These are phyloP conservation scores for Knufia petricola DNA, from an alignment of 2,329 filamentous ascomycete genomes.

Conservation along the genomic window DNA sequence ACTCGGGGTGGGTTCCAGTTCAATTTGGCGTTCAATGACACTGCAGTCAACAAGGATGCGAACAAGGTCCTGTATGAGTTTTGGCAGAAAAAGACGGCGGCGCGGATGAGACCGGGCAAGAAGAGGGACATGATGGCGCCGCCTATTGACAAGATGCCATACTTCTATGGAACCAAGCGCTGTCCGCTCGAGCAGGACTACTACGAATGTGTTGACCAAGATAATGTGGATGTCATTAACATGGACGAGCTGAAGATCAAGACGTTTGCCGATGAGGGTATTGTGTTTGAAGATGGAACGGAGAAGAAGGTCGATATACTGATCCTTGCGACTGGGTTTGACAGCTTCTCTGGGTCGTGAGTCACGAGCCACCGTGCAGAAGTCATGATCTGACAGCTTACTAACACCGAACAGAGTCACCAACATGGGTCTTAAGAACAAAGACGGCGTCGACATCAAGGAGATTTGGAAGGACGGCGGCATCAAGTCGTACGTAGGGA, in stretches of 20 bases:
- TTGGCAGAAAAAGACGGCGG: slow-evolving; percentile 45
- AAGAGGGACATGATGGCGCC: slow-evolving; percentile 47
- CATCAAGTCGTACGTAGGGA: slow-evolving; percentile 35
- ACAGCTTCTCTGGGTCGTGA: slow-evolving; percentile 29
- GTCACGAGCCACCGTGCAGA: not conserved
- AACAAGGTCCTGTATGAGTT: slow-evolving; percentile 49
- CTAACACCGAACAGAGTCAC: slow-evolving; percentile 24
- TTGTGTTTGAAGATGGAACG: slow-evolving; percentile 14
- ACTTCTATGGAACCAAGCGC: slow-evolving; percentile 48
- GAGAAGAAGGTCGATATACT: slow-evolving; percentile 33
- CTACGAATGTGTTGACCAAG: slow-evolving; percentile 40
- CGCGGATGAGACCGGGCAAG: slow-evolving; percentile 41
- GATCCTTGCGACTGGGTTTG: slow-evolving; percentile 38
- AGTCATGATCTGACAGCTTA: not conserved
- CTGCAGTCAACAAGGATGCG: slow-evolving; percentile 40
- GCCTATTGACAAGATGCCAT: slow-evolving; percentile 35
- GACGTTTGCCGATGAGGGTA: slow-evolving; percentile 14
- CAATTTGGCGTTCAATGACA: slow-evolving; percentile 39
- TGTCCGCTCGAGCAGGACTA: slow-evolving; percentile 41
- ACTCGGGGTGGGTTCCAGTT: slow-evolving; percentile 44
- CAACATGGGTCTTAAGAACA: slow-evolving; percentile 32
- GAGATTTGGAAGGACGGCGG: slow-evolving; percentile 28
- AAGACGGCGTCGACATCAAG: slow-evolving; percentile 25
- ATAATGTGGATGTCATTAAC: slow-evolving; percentile 40
- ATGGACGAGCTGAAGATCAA: slow-evolving; percentile 30